Base-by-base conservation (phyloP, 2,329 filamentous ascomycete species). In the Cercospora zeae-maydis region DNA sequence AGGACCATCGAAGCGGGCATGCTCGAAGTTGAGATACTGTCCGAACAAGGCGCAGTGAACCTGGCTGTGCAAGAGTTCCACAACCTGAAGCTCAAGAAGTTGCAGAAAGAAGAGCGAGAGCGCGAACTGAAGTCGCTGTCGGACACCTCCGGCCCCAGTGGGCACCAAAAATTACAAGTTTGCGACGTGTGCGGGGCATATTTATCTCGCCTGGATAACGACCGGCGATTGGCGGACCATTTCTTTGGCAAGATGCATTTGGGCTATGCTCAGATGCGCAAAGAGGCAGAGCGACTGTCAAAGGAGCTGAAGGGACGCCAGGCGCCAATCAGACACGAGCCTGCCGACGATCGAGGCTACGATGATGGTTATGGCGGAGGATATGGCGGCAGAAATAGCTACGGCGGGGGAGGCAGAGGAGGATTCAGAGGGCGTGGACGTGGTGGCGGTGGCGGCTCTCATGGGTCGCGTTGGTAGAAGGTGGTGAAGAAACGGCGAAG, bases 211-310 rank as follows among this genome's bases (percentile, higher is more conserved):
- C 84, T 99, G 33, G 95, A 99, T 75, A 99, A 99, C 74, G 95
- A 99, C 76, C 86, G 95, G 36, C 85, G 95, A 31, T 77, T 99
- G 74, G 95, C 95, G 19, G 95, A 99, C 75, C 95, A 99, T 77
- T 99, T 99, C 75, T 98, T 97, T 77, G 95, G 95, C 21, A 99
- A 99, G 82, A 99, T 99, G 95, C 95, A 99, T 75, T 80, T 99
- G 62, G 95, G 95, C 0, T 99, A 98, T 75, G 95, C 95, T 14
- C 91, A 96, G 79, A 99, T 99, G 95, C 87, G 95, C 71, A 96
- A 95, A 82, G 95, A 92, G 2, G 92, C 86, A 72, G 92, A 96
- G 61, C 81, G 85, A n/a, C 86, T 99, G 66, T 89, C 89, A 57
- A 92, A 92, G 77, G 92, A 97, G 75, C 83, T 96, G 77, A 90